These are phyloP conservation scores for Phytomonas sp. DNA, from an alignment of 208 protist species.

Conservation along the genomic window DNA sequence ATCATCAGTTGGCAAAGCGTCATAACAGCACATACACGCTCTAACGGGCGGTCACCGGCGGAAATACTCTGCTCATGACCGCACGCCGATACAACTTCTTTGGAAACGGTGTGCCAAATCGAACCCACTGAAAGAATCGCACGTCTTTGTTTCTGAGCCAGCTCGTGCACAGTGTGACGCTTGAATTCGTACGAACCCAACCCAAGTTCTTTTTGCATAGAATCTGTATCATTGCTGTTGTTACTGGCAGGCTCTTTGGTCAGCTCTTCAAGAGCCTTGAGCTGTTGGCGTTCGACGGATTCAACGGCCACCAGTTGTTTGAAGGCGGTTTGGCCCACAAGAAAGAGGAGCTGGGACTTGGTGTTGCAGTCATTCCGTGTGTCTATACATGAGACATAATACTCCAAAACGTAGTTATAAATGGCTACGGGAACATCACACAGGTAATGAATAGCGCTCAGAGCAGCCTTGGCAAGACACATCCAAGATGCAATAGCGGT, in stretches of 20 bases:
- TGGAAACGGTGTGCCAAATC: slow-evolving; percentile 53
- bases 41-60: slow-evolving; percentile 23
- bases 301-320: slow-evolving; percentile 86
- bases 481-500: slow-evolving; percentile 71
- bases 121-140: slow-evolving; percentile 69
- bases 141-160: slow-evolving; percentile 47
- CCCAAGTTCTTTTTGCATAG: slow-evolving; percentile 84
- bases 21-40: slow-evolving; percentile 77
- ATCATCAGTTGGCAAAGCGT: slow-evolving; percentile 83
- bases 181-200: slow-evolving; percentile 68
- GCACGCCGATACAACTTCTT: slow-evolving; percentile 47
- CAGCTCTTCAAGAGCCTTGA: slow-evolving; percentile 63
- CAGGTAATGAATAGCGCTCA: slow-evolving; percentile 65
- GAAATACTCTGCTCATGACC: slow-evolving; percentile 2
- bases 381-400: slow-evolving; percentile 17
- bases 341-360: slow-evolving; percentile 64
- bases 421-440: slow-evolving; percentile 65
- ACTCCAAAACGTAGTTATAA: slow-evolving; percentile 75
- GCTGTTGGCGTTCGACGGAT: slow-evolving; percentile 54
- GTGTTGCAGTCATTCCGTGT: slow-evolving; percentile 25
- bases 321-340: slow-evolving; percentile 67
- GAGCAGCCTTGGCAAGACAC: slow-evolving; percentile 54
- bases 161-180: slow-evolving; percentile 79
- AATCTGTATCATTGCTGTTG: slow-evolving; percentile 26
- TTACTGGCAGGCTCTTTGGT: slow-evolving; percentile 2